phyloP scores from a whole-genome alignment of 1,284 basidiomycete genomes.

The Volvariella surrecta region DNA sequence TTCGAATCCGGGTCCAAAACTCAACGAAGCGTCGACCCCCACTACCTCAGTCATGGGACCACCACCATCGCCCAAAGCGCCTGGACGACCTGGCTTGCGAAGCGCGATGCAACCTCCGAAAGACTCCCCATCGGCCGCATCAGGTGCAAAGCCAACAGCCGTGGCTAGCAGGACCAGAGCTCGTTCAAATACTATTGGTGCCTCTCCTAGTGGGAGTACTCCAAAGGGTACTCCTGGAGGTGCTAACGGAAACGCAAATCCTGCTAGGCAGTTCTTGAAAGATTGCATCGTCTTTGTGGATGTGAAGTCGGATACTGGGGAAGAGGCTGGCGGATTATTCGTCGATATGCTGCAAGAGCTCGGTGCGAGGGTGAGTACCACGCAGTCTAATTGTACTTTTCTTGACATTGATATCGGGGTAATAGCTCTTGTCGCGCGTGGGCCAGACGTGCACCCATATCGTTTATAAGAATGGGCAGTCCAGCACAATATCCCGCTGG shows the following conservation, averaged over 20 bases:
- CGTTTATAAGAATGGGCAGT: conserved; percentile 81
- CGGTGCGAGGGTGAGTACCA: conserved; percentile 71
- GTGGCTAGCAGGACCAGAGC: conserved; percentile 5
- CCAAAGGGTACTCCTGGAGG: conserved; percentile 14
- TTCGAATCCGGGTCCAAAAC: too few species aligned
- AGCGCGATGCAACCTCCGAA: conserved; percentile 29
- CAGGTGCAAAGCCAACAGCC: conserved; percentile 5
- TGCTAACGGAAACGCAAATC: conserved; percentile 10
- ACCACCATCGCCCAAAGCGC: conserved; percentile 31
- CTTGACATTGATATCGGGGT: conserved; percentile 1
- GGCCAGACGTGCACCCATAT: conserved; percentile 85
- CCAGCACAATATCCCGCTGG: conserved; percentile 71
- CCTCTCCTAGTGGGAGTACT: conserved; percentile 14
- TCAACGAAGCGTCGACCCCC: not conserved
- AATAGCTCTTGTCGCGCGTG: conserved; percentile 50
- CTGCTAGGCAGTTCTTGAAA: conserved; percentile 46
- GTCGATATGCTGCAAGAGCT: conserved; percentile 75
- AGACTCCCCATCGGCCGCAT: conserved; percentile 11
- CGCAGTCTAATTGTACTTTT: not conserved
- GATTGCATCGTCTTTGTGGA: conserved; percentile 86
- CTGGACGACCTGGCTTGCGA: conserved; percentile 25
- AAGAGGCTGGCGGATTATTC: conserved; percentile 79
- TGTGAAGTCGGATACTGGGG: conserved; percentile 79
- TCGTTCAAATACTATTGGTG: conserved; percentile 4
- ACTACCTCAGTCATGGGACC: conserved; percentile 25